phyloP scores from a whole-genome alignment of 495 filamentous ascomycete genomes.

The Lasiosphaeriaceae sp. region DNA sequence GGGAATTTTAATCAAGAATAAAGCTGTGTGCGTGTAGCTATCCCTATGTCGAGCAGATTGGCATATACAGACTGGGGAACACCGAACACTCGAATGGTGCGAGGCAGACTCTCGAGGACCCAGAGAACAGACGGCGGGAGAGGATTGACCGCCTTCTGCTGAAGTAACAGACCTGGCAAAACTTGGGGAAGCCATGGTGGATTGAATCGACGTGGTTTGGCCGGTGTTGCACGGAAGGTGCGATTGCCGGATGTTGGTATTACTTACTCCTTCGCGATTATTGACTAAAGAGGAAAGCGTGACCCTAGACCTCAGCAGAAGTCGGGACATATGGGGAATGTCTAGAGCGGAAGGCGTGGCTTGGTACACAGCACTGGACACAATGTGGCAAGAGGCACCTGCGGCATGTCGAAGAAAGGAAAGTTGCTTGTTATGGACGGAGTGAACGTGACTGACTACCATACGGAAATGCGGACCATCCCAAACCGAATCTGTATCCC shows the following conservation, averaged over 20 bases:
- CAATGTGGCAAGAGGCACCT: neutral
- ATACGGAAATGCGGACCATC: constrained; percentile 23
- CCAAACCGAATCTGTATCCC: constrained; percentile 16
- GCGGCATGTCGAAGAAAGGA: neutral
- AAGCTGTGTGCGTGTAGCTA: constrained; percentile 21
- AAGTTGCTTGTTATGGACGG: constrained; percentile 11
- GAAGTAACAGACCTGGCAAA: neutral
- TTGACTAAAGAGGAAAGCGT: too few relatives aligned
- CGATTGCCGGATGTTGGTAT: neutral
- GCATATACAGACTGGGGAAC: constrained; percentile 5
- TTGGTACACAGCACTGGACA: too few relatives aligned
- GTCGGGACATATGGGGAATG: too few relatives aligned
- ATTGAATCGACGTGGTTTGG: too few relatives aligned
- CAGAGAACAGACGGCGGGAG: neutral
- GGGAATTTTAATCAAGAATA: constrained; percentile 9
- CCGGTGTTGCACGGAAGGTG: too few relatives aligned
- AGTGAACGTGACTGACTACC: constrained; percentile 14
- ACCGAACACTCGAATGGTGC: neutral
- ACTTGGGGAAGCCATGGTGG: too few relatives aligned
- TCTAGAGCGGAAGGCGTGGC: too few relatives aligned
- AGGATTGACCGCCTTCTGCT: too few relatives aligned
- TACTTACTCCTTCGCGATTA: too few relatives aligned
- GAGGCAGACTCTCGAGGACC: neutral
- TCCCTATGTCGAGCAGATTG: constrained; percentile 14
- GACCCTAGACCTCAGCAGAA: too few relatives aligned